These are phyloP conservation scores for Sclerotinia sclerotiorum DNA, from an alignment of 2,329 filamentous ascomycete species.

Conservation along the genomic window DNA sequence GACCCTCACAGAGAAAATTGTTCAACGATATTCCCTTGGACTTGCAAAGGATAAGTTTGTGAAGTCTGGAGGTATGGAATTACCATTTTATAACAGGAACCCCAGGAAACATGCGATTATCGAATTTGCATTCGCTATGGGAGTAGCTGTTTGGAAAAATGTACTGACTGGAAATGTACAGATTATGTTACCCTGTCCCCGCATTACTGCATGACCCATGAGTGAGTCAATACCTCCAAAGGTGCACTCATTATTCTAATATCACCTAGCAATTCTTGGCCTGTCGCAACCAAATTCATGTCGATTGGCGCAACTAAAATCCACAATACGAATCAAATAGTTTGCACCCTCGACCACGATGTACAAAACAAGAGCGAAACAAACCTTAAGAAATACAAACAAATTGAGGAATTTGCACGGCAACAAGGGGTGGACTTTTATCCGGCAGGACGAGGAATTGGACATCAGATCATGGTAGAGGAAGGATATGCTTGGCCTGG, in stretches of 20 bases:
- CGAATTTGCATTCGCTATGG: neutral
- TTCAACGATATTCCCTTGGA: slow-evolving; percentile 77
- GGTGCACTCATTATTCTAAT: slow-evolving; percentile 50
- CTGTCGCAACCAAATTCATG: slow-evolving; percentile 76
- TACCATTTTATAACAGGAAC: neutral
- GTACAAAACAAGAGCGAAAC: slow-evolving; percentile 77
- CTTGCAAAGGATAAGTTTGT: slow-evolving; percentile 74
- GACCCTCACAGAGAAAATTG: slow-evolving; percentile 89
- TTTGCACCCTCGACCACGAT: slow-evolving; percentile 85
- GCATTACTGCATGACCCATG: slow-evolving; percentile 68
- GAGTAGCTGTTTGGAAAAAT: too few species aligned
- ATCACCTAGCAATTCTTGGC: slow-evolving; percentile 65
- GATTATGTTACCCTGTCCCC: slow-evolving; percentile 81
- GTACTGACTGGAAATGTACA: neutral
- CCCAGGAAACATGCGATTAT: neutral
- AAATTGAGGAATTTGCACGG: slow-evolving; percentile 79
- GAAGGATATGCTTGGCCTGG: slow-evolving; percentile 84
- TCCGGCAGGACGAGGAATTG: slow-evolving; percentile 76
- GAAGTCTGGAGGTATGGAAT: slow-evolving; percentile 52
- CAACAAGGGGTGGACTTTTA: slow-evolving; percentile 77
- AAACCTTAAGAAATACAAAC: slow-evolving; percentile 79
- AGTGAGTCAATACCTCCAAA: slow-evolving; percentile 12
- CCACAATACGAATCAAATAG: slow-evolving; percentile 69
- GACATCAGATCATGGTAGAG: slow-evolving; percentile 90
- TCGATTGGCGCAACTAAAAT: slow-evolving; percentile 76